Evolutionary conservation across 495 filamentous ascomycete species (phyloP).

Genomic region (Saxophila tyrrhenica): DNA sequence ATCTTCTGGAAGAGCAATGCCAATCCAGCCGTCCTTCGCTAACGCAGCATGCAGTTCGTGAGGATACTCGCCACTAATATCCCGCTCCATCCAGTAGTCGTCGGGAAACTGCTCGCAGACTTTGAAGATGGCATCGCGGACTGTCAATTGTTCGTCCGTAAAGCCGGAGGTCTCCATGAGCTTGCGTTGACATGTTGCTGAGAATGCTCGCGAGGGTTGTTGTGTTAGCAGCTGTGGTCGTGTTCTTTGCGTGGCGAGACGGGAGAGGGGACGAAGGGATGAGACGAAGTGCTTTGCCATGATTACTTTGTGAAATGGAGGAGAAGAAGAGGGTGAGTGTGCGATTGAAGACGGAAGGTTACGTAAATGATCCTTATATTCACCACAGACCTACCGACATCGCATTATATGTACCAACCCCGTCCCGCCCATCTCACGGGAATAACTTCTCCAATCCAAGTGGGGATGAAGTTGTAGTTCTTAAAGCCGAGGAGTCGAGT

Average conservation of each 20-base stretch:
- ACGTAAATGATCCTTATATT: background rate
- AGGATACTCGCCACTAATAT: constrained; percentile 57
- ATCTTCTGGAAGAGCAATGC: constrained; percentile 62
- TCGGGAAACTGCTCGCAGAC: constrained; percentile 48
- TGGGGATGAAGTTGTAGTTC: no score
- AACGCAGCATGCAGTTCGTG: constrained; percentile 62
- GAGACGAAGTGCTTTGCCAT: constrained; percentile 7
- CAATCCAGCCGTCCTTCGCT: constrained; percentile 73
- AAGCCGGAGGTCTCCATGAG: constrained; percentile 67
- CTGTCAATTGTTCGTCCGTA: constrained; percentile 56
- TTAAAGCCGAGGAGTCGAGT: no score
- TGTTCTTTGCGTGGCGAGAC: background rate
- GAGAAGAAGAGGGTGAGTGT: background rate
- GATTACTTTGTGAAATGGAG: background rate
- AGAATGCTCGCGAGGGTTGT: constrained; percentile 21
- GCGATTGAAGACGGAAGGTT: background rate
- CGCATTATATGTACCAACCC: background rate
- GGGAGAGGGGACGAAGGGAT: background rate
- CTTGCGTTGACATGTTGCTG: constrained; percentile 25
- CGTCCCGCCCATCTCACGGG: no score
- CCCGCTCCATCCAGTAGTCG: constrained; percentile 60
- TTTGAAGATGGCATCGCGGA: constrained; percentile 56
- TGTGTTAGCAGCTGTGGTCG: background rate
- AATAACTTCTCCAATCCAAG: no score
- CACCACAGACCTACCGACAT: background rate